A percentile compares a stretch with the other conserved stretches of the same genome.
Evolutionary conservation across 2,329 filamentous ascomycete genomes (phyloP).

Genomic region (Aspergillus tubingensis): DNA sequence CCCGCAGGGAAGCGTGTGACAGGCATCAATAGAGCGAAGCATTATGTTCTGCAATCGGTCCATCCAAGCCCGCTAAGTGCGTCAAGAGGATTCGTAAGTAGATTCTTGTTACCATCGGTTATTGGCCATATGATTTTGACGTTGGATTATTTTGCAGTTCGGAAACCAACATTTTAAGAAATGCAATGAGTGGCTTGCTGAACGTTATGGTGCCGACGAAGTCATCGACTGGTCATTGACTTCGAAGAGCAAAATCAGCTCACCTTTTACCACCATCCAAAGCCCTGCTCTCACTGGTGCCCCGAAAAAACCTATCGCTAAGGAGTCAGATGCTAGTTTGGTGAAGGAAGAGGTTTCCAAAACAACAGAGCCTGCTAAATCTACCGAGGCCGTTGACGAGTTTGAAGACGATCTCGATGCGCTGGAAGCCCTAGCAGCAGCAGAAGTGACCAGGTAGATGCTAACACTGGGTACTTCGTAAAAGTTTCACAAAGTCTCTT

Average conservation of each 20-base stretch:
- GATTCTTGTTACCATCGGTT: not conserved
- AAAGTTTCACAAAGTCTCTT: not conserved
- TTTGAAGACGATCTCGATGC: slow-evolving; percentile 48
- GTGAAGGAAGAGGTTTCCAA: slow-evolving; percentile 15
- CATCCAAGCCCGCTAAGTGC: slow-evolving; percentile 95
- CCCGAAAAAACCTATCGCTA: slow-evolving; percentile 17
- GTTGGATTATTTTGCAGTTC: slow-evolving; percentile 32
- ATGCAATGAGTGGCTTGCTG: slow-evolving; percentile 67
- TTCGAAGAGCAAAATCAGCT: slow-evolving; percentile 24
- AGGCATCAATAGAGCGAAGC: slow-evolving; percentile 70
- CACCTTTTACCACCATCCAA: slow-evolving; percentile 16
- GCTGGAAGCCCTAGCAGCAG: slow-evolving; percentile 42
- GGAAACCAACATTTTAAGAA: slow-evolving; percentile 50
- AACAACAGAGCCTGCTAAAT: slow-evolving; percentile 19
- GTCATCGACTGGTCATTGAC: slow-evolving; percentile 82
- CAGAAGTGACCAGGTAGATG: slow-evolving; percentile 19
- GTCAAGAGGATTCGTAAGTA: slow-evolving; percentile 69
- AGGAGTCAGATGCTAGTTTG: slow-evolving; percentile 1
- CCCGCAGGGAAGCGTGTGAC: slow-evolving; percentile 78
- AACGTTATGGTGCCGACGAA: slow-evolving; percentile 75
- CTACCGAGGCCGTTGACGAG: slow-evolving; percentile 30
- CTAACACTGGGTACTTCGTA: not conserved
- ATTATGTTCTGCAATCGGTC: slow-evolving; percentile 81
- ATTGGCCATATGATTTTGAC: not conserved
- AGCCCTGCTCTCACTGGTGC: slow-evolving; percentile 29